Conservation (phyloP, 331 rosid genomes). For the Pyrus hybrid region DNA sequence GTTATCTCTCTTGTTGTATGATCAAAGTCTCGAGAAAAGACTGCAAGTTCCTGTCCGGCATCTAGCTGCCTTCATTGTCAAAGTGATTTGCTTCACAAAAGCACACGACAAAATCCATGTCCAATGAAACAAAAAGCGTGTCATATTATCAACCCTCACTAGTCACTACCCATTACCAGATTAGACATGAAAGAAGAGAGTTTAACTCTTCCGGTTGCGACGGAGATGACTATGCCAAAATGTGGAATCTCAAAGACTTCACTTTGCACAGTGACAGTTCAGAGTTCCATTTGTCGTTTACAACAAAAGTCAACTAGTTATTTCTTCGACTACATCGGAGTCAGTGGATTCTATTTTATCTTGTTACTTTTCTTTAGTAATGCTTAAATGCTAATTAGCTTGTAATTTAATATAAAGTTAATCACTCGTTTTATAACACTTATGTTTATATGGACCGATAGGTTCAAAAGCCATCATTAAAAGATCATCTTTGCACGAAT, state of each 20-base stretch:
- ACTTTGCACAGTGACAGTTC: background rate
- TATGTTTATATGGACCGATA: background rate
- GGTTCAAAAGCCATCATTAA: background rate
- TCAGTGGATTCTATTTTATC: no score
- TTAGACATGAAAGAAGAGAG: background rate
- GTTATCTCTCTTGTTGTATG: background rate
- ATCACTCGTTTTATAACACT: background rate
- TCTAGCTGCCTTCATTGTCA: background rate
- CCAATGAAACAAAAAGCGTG: background rate
- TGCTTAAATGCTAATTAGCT: no score
- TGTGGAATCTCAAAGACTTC: background rate
- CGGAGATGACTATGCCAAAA: background rate
- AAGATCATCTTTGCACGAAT: no score
- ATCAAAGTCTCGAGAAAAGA: background rate
- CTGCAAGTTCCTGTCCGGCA: background rate
- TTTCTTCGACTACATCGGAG: background rate
- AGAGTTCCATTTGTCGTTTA: background rate
- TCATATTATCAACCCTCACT: background rate
- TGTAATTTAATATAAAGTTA: background rate
- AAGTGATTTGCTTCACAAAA: background rate
- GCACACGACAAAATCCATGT: background rate
- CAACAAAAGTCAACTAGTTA: background rate
- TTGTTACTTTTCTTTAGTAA: no score
- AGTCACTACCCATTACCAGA: background rate
- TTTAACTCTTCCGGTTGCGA: background rate